phyloP scores from a whole-genome alignment of 345 rosid species.

The Litchi chinensis region DNA sequence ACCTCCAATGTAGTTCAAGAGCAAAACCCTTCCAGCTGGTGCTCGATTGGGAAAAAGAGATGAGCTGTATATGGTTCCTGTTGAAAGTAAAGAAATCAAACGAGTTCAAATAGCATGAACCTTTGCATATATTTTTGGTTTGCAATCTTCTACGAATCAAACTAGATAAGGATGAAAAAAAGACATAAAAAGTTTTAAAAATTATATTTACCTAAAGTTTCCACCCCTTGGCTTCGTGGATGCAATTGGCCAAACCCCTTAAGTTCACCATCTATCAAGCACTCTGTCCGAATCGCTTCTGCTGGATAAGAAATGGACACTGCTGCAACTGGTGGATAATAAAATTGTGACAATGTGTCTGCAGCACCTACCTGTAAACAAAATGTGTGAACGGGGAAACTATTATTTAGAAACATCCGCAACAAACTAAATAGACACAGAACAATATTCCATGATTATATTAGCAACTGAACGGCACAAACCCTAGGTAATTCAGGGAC shows the following conservation, averaged over 20 bases:
- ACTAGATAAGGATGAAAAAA: neutral
- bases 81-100: conserved; percentile 4
- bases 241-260: conserved; percentile 97
- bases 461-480: neutral
- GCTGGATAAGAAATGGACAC: conserved; percentile 86
- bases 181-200: neutral
- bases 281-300: conserved; percentile 76
- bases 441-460: neutral
- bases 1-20: conserved; percentile 85
- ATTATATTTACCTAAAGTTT: conserved; percentile 74
- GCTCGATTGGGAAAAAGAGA: conserved; percentile 94
- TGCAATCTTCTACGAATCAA: neutral
- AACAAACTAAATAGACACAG: neutral
- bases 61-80: conserved; percentile 94
- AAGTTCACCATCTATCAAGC: conserved; percentile 83
- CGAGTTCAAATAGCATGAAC: neutral
- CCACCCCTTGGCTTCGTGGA: conserved; percentile 98
- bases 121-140: neutral
- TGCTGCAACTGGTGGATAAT: conserved; percentile 96
- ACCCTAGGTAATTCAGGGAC: neutral
- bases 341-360: conserved; percentile 72
- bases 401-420: neutral
- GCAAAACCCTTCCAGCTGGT: conserved; percentile 75
- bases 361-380: conserved; percentile 68
- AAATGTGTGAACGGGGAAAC: conserved; percentile 1